These are phyloP conservation scores for Bacterosira constricta DNA, from an alignment of 108 stramenopile species.

Conservation along the genomic window DNA sequence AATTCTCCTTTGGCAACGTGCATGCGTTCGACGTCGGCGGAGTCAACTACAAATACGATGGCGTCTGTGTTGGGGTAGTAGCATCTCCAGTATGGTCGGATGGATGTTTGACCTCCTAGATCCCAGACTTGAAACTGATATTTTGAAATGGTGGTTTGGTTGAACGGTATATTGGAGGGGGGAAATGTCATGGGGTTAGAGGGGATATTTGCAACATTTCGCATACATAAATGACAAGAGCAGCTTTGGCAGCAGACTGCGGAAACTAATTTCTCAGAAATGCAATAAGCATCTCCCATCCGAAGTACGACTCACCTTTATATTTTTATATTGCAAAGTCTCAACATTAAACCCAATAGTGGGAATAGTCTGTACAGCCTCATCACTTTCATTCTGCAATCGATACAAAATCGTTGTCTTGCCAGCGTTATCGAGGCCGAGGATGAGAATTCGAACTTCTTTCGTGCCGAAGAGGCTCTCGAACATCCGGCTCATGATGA, in stretches of 20 bases:
- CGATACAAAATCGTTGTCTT: conserved; percentile 98
- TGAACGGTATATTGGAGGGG: background rate
- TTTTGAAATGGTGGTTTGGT: background rate
- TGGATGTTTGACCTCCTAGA: conserved; percentile 98
- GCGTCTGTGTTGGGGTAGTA: conserved; percentile 99
- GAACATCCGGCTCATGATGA: conserved; percentile 92
- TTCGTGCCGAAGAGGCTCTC: conserved; percentile 96
- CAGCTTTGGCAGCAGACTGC: too few relatives aligned
- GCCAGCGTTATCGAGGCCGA: conserved; percentile 99
- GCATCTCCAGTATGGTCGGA: conserved; percentile 99
- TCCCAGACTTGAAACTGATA: conserved; percentile 99
- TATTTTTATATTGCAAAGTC: conserved; percentile 99
- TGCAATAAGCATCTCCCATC: background rate
- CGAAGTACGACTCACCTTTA: conserved; percentile 72
- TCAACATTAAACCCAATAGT: conserved; percentile 99
- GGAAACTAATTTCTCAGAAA: background rate
- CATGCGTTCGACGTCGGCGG: conserved; percentile 96
- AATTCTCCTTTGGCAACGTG: conserved; percentile 95
- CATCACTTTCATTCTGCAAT: conserved; percentile 90
- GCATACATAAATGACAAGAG: too few relatives aligned
- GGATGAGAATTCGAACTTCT: conserved; percentile 97
- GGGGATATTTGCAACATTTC: background rate
- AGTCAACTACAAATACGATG: conserved; percentile 99
- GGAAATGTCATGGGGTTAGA: background rate
- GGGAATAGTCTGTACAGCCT: conserved; percentile 98